Conservation (phyloP, 2,329 filamentous ascomycete genomes). For the Lecanoromycetidae sp. region DNA sequence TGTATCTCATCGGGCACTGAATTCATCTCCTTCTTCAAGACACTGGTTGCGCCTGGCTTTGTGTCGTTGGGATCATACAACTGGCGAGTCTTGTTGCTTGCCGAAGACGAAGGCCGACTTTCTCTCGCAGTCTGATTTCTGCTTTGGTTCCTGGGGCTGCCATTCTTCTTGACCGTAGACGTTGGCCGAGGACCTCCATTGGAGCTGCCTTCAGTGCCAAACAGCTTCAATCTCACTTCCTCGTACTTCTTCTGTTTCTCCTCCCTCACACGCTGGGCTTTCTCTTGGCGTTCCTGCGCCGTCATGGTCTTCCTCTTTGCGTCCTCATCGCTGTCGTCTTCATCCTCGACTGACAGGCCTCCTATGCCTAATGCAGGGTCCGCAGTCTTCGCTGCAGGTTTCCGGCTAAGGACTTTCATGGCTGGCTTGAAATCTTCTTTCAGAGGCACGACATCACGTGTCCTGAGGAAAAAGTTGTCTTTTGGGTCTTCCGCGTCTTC, state of each 20-base stretch:
- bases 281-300: constrained; percentile 64
- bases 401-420: constrained; percentile 74
- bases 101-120: constrained; percentile 12
- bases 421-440: constrained; percentile 65
- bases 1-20: constrained; percentile 31
- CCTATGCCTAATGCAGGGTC: constrained; percentile 32
- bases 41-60: constrained; percentile 31
- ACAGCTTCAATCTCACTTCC: constrained; percentile 75
- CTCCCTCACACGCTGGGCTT: constrained; percentile 67
- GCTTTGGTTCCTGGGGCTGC: constrained; percentile 11
- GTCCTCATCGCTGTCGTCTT: constrained; percentile 39
- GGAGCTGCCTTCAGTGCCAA: constrained; percentile 57
- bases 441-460: constrained; percentile 50
- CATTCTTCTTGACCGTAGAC: constrained; percentile 16
- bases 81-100: constrained; percentile 10
- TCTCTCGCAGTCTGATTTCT: constrained; percentile 6
- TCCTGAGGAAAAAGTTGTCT: constrained; percentile 63
- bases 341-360: constrained; percentile 34
- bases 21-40: constrained; percentile 23
- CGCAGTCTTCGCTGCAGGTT: constrained; percentile 52
- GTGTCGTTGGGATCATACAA: constrained; percentile 39
- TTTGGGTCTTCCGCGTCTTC: constrained; percentile 74
- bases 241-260: constrained; percentile 87
- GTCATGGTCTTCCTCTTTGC: constrained; percentile 56
- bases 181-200: constrained; percentile 32